Evolutionary conservation across 2,329 filamentous ascomycete genomes (phyloP).

Genomic region (Hymenotorrendiella dingleyae): DNA sequence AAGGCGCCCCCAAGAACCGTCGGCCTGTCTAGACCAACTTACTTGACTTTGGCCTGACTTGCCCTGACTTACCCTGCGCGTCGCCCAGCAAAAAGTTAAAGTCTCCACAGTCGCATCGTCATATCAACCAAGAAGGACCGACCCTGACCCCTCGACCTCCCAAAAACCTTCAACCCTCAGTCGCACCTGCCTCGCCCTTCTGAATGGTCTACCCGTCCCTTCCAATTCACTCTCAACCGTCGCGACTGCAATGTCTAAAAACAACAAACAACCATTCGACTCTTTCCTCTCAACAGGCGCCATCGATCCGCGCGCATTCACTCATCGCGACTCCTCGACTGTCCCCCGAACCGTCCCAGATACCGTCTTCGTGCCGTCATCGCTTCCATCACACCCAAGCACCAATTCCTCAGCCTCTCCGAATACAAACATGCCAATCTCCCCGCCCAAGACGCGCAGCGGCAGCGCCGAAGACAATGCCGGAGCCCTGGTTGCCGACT

Average conservation of each 20-base stretch:
- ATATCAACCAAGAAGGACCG: too few species aligned
- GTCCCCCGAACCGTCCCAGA: conserved; percentile 20
- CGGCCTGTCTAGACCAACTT: too few species aligned
- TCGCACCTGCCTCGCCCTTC: background rate
- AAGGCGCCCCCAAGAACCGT: too few species aligned
- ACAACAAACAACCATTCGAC: conserved; percentile 17
- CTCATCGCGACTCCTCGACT: conserved; percentile 2
- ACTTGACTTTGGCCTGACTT: too few species aligned
- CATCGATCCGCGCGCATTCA: conserved; percentile 14
- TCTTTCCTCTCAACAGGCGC: conserved; percentile 27
- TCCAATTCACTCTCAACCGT: background rate
- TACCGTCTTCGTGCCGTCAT: conserved; percentile 12
- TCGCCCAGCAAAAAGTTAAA: too few species aligned
- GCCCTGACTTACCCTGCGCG: too few species aligned
- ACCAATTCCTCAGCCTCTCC: background rate
- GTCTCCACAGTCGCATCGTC: too few species aligned
- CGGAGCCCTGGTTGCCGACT: conserved; percentile 28
- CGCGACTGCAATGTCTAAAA: conserved; percentile 13
- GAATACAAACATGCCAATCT: conserved; percentile 17
- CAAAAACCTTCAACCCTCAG: background rate
- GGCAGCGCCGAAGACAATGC: conserved; percentile 23
- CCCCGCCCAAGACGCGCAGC: conserved; percentile 28
- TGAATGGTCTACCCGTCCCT: conserved; percentile 1
- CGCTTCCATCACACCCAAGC: background rate
- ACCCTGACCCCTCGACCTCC: background rate